A percentile compares a stretch with the other conserved stretches of the same genome.
phyloP scores from a whole-genome alignment of 2,329 filamentous ascomycete genomes.

The Exophiala mesophila region DNA sequence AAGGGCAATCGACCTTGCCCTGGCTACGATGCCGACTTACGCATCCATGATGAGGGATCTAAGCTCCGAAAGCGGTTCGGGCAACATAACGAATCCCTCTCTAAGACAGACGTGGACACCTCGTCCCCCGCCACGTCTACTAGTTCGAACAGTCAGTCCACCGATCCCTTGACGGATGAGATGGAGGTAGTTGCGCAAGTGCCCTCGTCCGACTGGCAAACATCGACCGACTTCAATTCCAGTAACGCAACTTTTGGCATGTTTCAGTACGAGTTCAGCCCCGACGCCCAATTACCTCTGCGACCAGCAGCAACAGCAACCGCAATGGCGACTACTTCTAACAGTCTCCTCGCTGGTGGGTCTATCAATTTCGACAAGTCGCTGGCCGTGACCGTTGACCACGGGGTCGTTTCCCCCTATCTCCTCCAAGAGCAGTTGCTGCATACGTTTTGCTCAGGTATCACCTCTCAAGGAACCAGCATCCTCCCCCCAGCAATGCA shows the following conservation, averaged over 20 bases:
- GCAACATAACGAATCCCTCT: conserved; percentile 7
- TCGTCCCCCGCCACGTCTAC: conserved; percentile 28
- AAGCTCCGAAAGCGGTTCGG: conserved; percentile 32
- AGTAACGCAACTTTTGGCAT: background rate
- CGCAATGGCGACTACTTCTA: background rate
- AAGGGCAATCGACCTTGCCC: conserved; percentile 32
- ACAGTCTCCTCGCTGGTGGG: conserved; percentile 1
- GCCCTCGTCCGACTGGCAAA: conserved; percentile 6
- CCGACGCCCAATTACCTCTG: conserved; percentile 14
- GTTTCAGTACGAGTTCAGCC: conserved; percentile 7
- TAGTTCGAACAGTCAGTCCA: conserved; percentile 30
- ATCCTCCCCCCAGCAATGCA: conserved; percentile 14
- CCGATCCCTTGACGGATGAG: conserved; percentile 29
- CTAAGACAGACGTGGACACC: conserved; percentile 21
- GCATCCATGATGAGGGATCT: conserved; percentile 36
- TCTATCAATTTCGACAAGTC: conserved; percentile 8
- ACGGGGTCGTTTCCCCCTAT: conserved; percentile 17
- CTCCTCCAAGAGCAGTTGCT: conserved; percentile 25
- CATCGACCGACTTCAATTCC: background rate
- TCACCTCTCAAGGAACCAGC: conserved; percentile 4
- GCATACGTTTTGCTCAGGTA: conserved; percentile 14
- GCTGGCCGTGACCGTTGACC: conserved; percentile 9
- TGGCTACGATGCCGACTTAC: conserved; percentile 30
- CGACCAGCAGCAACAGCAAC: conserved; percentile 12
- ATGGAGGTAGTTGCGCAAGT: conserved; percentile 9